A percentile compares a stretch with the other conserved stretches of the same genome.
These are phyloP conservation scores for Leavenworthia alabamica DNA, from an alignment of 345 rosid species.

Conservation along the genomic window DNA sequence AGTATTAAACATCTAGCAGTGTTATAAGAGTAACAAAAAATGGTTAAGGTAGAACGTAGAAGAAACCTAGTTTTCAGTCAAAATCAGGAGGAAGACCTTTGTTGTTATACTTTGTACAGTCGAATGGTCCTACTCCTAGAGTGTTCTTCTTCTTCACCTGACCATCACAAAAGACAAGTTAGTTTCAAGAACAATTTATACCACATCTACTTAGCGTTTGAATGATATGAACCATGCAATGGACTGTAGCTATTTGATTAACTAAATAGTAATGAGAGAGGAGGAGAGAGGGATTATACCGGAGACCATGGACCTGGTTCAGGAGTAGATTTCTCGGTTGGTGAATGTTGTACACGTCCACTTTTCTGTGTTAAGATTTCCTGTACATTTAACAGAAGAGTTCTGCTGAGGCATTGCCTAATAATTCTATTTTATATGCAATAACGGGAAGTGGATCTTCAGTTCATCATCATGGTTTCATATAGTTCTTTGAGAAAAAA, in stretches of 20 bases:
- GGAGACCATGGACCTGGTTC: conserved; percentile 97
- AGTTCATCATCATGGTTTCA: background rate
- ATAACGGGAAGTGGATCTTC: conserved; percentile 1
- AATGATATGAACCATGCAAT: background rate
- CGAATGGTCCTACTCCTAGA: conserved; percentile 81
- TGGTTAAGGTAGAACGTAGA: conserved; percentile 21
- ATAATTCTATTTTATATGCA: background rate
- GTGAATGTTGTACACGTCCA: conserved; percentile 87
- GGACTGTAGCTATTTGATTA: background rate
- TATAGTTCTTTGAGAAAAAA: background rate
- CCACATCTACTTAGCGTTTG: background rate
- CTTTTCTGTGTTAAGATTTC: conserved; percentile 71
- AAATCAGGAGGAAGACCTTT: conserved; percentile 28
- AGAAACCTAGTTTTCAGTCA: conserved; percentile 18
- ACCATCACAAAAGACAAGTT: conserved; percentile 6
- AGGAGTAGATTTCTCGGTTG: conserved; percentile 58
- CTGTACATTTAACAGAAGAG: conserved; percentile 33
- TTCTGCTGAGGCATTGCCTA: conserved; percentile 8
- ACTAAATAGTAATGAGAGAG: conserved; percentile 6
- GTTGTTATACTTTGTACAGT: conserved; percentile 81
- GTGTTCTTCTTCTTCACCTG: conserved; percentile 69
- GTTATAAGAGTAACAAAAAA: conserved; percentile 6
- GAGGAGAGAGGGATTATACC: conserved; percentile 37
- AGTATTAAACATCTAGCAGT: background rate
- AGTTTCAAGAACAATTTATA: background rate